phyloP scores from a whole-genome alignment of 495 filamentous ascomycete species.

The Polyplosphaeria fusca region DNA sequence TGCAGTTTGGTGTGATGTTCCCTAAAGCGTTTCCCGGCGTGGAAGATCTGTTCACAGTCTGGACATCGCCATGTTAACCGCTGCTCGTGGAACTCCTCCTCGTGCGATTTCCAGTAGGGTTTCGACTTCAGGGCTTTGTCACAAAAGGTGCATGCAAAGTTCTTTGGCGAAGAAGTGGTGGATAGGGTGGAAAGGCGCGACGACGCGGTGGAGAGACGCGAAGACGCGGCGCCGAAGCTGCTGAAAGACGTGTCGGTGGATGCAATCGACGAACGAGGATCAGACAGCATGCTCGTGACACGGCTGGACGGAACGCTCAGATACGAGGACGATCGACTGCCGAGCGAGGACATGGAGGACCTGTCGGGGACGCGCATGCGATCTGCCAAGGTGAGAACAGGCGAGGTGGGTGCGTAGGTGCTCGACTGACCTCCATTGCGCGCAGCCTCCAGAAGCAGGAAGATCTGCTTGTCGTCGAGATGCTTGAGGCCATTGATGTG shows the following conservation, averaged over 20 bases:
- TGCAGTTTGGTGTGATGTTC: slow-evolving; percentile 35
- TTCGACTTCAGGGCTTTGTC: slow-evolving; percentile 34
- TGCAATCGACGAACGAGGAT: slow-evolving; percentile 29
- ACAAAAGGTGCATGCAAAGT: slow-evolving; percentile 35
- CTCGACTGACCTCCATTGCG: slow-evolving; percentile 31
- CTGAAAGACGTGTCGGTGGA: slow-evolving; percentile 29
- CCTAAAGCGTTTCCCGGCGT: slow-evolving; percentile 32
- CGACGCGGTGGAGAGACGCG: slow-evolving; percentile 28
- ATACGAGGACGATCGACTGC: slow-evolving; percentile 29
- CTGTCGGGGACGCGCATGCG: slow-evolving; percentile 28
- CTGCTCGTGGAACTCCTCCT: slow-evolving; percentile 36
- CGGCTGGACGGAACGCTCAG: slow-evolving; percentile 31
- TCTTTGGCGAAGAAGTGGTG: slow-evolving; percentile 25
- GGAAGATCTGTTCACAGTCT: slow-evolving; percentile 35
- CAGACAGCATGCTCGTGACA: slow-evolving; percentile 31
- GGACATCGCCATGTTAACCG: slow-evolving; percentile 33
- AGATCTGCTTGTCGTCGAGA: slow-evolving; percentile 32
- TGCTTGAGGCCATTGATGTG: slow-evolving; percentile 34
- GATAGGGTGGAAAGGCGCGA: slow-evolving; percentile 32
- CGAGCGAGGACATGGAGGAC: slow-evolving; percentile 31
- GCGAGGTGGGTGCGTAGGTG: no score
- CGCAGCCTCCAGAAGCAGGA: slow-evolving; percentile 28
- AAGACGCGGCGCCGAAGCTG: slow-evolving; percentile 20
- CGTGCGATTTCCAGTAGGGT: slow-evolving; percentile 37
- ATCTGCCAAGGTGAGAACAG: no score